Evolutionary conservation across 495 filamentous ascomycete genomes (phyloP), one percentile per base, ranked within the genome.

Genomic region (Penicillium paxilli): DNA sequence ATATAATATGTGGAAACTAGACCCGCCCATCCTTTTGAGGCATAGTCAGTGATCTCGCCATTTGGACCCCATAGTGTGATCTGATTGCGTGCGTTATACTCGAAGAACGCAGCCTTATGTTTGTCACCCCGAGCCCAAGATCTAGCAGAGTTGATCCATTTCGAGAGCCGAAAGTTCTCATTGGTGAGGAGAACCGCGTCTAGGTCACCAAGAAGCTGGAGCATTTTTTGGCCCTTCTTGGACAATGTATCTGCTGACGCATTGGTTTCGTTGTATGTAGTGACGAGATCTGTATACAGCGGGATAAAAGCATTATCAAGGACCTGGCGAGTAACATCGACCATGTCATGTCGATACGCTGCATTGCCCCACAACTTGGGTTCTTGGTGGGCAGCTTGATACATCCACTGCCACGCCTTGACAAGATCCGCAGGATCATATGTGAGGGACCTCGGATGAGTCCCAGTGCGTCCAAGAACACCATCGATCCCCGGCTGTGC

Each of bases 11-110:
- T 68, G 1, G 63, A 66, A 1, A 81, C 69, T 2, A 83, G 56
- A 5, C 78, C 78, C 33, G 68, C 68, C 79, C 78, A 83, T 32
- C 61, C 58, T 52, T 80, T 81, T 0, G 70, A 74, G 2, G 77
- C 77, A 52, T 82, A 82, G 56, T 82, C 79, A 22, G 54, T 66
- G 22, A 81, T 79, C 56, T 83, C 59, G 10, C 79, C 76, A 2
- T 56, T 58, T 1, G 79, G 80, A 0, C 80, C 80, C 78, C 78
- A 83, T 4, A 80, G 66, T 12, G 79, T 82, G 48, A 82, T 72
- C 52, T 82, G 78, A 51, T 82, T 81, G 40, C 75, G 71, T 7
- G 79, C 79, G 33, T 82, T 66, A 54, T 79, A 81, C 51, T 79
- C 78, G 49, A 73, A 67, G 55, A 74, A 80, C 14, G 70, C 58